Evolutionary conservation across 805 yeast genomes (phyloP), one percentile per base, ranked within the genome.

Genomic region (Lipomyces chichibuensis): DNA sequence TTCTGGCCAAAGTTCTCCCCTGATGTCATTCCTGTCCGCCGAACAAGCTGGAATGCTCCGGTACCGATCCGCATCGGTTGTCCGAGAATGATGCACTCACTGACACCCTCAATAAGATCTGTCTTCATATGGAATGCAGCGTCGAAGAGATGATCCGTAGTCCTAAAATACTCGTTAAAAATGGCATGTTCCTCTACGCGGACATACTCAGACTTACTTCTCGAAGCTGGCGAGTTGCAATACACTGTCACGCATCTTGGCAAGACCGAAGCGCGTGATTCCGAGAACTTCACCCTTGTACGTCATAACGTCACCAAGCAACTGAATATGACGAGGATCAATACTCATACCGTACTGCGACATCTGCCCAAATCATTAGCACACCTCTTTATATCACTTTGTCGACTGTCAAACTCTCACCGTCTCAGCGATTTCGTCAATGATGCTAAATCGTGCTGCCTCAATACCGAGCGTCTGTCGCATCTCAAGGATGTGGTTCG

Each of bases 291-390:
- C 99, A 67, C 99, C 99, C 80, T 95, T 95, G 79, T 91, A 95
- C 0, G 98, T 92, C 99, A 95, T 95, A 60, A 95, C 98, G 79
- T 95, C 99, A 71, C 99, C 99, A 71, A 95, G 82, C 58, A 95
- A 82, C 81, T 95, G 98, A 77, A 96, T 93, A 79, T 95, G 99
- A 83, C 99, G 97, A 69, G 98, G 99, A 83, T 95, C 99, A 60
- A 95, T 98, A 78, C 97, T 91, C 99, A 95, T 95, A 80, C 99
- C 99, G 83, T 95, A 99, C 80, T 92, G 92, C 77, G 97, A 88
- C 99, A 95, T 95, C 64, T 52, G 8, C 49, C 20, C 20, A n/a
- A 43, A 43, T 6, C 20, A n/a, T 43, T 43, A 43, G 49, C 20
- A 43, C 20, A 43, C 23, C 20, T n/a, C 7, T 37, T 43, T n/a